These are phyloP conservation scores for Microascus cirrosus DNA, from an alignment of 2,329 filamentous ascomycete genomes.

Conservation along the genomic window DNA sequence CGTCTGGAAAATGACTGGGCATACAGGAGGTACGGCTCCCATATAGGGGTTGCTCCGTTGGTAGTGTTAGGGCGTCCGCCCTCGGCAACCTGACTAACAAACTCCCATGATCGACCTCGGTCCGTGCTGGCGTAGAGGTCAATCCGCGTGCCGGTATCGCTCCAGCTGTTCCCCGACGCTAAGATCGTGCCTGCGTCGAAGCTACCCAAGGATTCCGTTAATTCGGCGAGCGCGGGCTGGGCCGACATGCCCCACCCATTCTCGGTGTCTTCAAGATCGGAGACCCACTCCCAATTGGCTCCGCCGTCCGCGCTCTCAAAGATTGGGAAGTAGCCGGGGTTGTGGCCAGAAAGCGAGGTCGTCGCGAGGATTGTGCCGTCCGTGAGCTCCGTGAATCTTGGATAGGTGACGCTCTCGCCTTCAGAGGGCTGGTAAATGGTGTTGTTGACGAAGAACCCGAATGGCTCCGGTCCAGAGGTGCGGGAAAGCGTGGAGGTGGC, in stretches of 20 bases:
- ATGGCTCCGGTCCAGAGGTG: not conserved
- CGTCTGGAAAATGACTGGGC: constrained; percentile 2
- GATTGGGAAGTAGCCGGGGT: constrained; percentile 27
- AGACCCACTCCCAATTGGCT: constrained; percentile 50
- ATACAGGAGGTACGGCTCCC: constrained; percentile 57
- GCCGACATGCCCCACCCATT: constrained; percentile 57
- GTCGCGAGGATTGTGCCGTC: constrained; percentile 1
- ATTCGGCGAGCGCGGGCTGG: constrained; percentile 57
- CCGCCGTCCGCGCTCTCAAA: constrained; percentile 40
- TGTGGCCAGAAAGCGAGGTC: not conserved
- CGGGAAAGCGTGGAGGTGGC: not conserved
- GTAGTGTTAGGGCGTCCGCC: constrained; percentile 42
- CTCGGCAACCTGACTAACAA: constrained; percentile 52
- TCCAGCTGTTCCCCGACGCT: constrained; percentile 48
- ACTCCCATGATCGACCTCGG: constrained; percentile 51
- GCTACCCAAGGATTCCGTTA: constrained; percentile 44
- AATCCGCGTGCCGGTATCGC: constrained; percentile 50
- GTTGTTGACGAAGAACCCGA: constrained; percentile 3
- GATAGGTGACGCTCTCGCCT: constrained; percentile 1
- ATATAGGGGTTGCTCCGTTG: constrained; percentile 58
- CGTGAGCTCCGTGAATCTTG: not conserved
- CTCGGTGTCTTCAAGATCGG: constrained; percentile 49
- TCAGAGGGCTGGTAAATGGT: constrained; percentile 1
- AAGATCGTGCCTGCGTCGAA: constrained; percentile 54
- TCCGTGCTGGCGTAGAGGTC: constrained; percentile 58